Base-by-base conservation (phyloP, 1,139 yeast species). In the Nakaseomyces nivariensis region DNA sequence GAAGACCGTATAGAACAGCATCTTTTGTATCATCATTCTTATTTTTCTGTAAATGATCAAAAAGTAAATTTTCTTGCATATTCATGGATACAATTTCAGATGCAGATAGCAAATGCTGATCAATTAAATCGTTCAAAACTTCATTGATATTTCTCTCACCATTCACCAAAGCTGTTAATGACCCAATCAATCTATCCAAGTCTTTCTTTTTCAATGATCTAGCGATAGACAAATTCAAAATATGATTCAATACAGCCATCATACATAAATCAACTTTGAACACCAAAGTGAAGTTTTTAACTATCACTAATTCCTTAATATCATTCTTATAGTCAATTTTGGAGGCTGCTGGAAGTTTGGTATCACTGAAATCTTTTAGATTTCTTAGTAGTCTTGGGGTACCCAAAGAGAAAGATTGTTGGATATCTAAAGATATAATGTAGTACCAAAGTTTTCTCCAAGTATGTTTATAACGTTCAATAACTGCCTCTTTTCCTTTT, bases 401-500 rank as follows among this genome's bases (percentile, higher is more conserved):
- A 0, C 81, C 81, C 43, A 70, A 60, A 34, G 71, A 69, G 50
- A 74, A 67, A 7, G 78, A 66, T 49, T 68, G 72, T 37, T 60
- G 54, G 1, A 74, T 72, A 61, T 77, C 81, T 38, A 75, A 52
- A 10, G 69, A 66, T 4, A 74, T 57, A 25, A 76, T 54, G 40
- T 70, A 71, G 54, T 68, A 72, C 73, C 74, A 77, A 1, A 75
- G 67, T 52, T 75, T 70, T 55, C 78, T 69, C 79, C 79, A 74
- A 10, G 63, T 58, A 38, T 63, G 68, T 51, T 66, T 66, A 34
- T 64, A 58, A 36, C 65, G 58, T 51, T 66, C 69, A 5, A 66
- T 61, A 22, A 59, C 57, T 9, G 59, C 57, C 43, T 59, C 58
- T 31, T 61, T 58, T 24, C 63, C 66, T 37, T 52, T 61, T 52